Base-by-base conservation (phyloP, 164 flowering plant species). In the Aristolochia contorta region DNA sequence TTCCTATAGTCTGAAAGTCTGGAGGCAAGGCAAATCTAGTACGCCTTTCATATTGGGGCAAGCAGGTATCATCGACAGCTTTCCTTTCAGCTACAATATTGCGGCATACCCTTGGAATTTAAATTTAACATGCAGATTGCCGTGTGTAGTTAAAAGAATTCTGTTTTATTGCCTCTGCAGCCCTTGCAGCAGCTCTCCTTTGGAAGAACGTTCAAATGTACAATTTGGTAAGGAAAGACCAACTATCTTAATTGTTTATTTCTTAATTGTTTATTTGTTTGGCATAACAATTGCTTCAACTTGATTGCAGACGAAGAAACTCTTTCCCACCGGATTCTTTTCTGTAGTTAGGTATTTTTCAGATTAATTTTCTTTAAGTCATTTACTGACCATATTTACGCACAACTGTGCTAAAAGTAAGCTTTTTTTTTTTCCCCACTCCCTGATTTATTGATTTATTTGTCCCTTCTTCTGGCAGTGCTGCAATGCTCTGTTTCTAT, bases 21-120 rank as follows among this genome's bases (percentile, higher is more conserved):
- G 98, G 98, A 80, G 82, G 76, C 77, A 82, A 74, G 96, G 93
- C 60, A 83, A 89, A 71, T 87, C 96, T n/a, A 80, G 90, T 74
- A 62, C 87, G 24, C 98, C 93, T 43, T 81, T 81, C 65, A 83
- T 92, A 49, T 71, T 89, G 49, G 98, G 96, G 57, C 98, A 92
- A 89, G 86, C 91, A 79, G 96, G 98, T 89, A 69, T 47, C 16
- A 24, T 41, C 18, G 46, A 37, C 4, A 18, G 10, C 18, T 37
- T 41, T 1, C 48, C 9, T 37, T 37, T 37, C 5, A 37, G 43
- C 7, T 37, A 37, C 43, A 3, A 37, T 37, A 37, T 8, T 3
- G 43, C 7, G 43, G 43, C 1, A 10, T 10, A 37, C 9, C 43
- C 12, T 37, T 1, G 10, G 7, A 37, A 7, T 37, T 37, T 37